These are phyloP conservation scores for Fusarium sp. DNA, from an alignment of 2,329 filamentous ascomycete species.

Conservation along the genomic window DNA sequence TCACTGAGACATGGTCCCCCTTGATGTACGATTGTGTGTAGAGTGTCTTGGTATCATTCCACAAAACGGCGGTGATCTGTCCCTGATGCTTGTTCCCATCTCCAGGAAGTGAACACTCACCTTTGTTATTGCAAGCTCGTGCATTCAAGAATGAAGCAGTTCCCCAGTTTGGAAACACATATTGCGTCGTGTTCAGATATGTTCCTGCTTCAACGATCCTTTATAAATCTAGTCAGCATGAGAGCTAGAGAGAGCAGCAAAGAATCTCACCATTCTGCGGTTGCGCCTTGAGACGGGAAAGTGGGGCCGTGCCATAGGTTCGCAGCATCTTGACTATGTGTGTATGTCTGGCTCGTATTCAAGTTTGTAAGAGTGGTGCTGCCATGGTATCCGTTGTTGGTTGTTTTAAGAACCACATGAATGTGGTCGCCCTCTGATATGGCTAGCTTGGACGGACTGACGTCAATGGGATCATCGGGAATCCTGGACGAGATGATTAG, in stretches of 20 bases:
- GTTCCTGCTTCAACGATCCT: not conserved
- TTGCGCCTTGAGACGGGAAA: not conserved
- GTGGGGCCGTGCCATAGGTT: not conserved
- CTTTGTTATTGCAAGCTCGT: not conserved
- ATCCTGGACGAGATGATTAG: too few species aligned
- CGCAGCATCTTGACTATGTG: too few species aligned
- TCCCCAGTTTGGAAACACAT: not conserved
- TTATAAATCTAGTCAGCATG: not conserved
- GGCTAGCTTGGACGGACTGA: too few species aligned
- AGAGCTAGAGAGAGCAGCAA: not conserved
- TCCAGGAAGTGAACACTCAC: not conserved
- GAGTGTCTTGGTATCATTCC: not conserved
- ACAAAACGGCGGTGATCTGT: not conserved
- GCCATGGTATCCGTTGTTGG: too few species aligned
- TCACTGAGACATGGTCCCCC: not conserved
- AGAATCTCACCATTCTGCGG: not conserved
- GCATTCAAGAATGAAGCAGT: not conserved
- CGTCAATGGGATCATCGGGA: too few species aligned
- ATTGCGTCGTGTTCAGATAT: not conserved
- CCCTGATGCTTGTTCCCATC: not conserved
- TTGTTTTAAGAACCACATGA: too few species aligned
- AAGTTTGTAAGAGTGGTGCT: too few species aligned
- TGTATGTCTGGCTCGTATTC: too few species aligned
- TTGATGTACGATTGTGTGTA: not conserved
- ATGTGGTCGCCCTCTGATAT: too few species aligned